These are phyloP conservation scores for Wickerhamomyces alni DNA, from an alignment of 805 yeast genomes.

Conservation along the genomic window DNA sequence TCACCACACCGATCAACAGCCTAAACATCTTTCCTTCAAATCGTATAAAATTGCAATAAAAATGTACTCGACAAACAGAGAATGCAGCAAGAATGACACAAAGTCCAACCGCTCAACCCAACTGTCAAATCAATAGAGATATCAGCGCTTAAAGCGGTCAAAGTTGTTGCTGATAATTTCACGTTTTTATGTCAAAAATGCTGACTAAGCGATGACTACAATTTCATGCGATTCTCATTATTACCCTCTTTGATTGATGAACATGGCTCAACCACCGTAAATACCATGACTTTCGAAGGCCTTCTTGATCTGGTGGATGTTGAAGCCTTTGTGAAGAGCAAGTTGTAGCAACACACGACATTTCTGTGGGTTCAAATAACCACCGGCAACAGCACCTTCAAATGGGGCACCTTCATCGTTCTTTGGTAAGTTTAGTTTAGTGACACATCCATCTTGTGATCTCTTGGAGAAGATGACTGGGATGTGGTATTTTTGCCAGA, in stretches of 20 bases:
- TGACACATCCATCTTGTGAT: constrained; percentile 68
- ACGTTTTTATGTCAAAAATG: no score
- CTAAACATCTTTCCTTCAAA: not conserved
- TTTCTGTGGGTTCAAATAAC: constrained; percentile 62
- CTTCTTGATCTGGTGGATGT: constrained; percentile 28
- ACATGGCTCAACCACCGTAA: constrained; percentile 39
- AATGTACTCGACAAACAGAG: no score
- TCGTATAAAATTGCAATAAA: no score
- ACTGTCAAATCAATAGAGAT: no score
- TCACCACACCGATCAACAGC: constrained; percentile 6
- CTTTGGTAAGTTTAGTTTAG: constrained; percentile 39
- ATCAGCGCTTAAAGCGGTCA: no score
- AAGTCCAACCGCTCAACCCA: no score
- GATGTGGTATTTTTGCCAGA: constrained; percentile 32
- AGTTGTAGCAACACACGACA: constrained; percentile 52
- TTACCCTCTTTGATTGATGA: no score
- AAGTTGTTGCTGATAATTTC: no score
- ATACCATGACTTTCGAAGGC: constrained; percentile 34
- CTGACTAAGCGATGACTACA: not conserved
- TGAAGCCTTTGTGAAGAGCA: constrained; percentile 34
- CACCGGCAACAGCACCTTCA: constrained; percentile 49
- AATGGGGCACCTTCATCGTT: constrained; percentile 29
- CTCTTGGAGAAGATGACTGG: constrained; percentile 63
- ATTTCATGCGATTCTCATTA: no score
- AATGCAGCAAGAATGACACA: no score